Percentiles rank a stretch among this genome's conserved stretches.
phyloP scores from a whole-genome alignment of 495 filamentous ascomycete genomes.

The Choiromyces venosus region DNA sequence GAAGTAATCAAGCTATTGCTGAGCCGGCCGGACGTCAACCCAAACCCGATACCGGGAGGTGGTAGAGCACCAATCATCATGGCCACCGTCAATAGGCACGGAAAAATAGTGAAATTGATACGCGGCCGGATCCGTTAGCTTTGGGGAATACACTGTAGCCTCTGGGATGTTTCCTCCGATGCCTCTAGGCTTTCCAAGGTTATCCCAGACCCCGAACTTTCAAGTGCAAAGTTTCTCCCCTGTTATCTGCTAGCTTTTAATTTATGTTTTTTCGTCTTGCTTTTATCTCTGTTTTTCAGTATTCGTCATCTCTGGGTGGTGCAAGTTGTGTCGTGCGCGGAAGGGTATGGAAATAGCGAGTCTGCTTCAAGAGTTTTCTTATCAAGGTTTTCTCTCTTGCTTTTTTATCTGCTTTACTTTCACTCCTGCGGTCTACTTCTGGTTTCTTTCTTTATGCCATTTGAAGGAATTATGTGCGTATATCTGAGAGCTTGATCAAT shows the following conservation, averaged over 20 bases:
- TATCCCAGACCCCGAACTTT: background rate
- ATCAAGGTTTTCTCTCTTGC: background rate
- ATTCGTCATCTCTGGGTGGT: background rate
- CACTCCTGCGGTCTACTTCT: background rate
- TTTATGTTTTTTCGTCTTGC: background rate
- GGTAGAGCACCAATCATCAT: background rate
- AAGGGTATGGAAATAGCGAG: background rate
- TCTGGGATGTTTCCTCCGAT: background rate
- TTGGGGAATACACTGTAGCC: background rate
- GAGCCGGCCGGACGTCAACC: background rate
- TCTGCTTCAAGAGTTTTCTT: background rate
- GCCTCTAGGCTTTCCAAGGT: background rate
- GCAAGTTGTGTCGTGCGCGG: background rate
- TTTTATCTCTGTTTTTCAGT: background rate
- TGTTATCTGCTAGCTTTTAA: background rate
- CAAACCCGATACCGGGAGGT: background rate
- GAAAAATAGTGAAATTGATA: background rate
- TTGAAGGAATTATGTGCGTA: background rate
- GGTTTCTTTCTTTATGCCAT: background rate
- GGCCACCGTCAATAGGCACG: background rate
- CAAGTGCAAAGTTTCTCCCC: background rate
- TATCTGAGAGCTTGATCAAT: background rate
- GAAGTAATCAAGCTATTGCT: background rate
- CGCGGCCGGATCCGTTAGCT: background rate
- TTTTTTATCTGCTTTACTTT: background rate